These are phyloP conservation scores for Colletotrichum orchidophilum DNA, from an alignment of 2,329 filamentous ascomycete genomes.

Conservation along the genomic window DNA sequence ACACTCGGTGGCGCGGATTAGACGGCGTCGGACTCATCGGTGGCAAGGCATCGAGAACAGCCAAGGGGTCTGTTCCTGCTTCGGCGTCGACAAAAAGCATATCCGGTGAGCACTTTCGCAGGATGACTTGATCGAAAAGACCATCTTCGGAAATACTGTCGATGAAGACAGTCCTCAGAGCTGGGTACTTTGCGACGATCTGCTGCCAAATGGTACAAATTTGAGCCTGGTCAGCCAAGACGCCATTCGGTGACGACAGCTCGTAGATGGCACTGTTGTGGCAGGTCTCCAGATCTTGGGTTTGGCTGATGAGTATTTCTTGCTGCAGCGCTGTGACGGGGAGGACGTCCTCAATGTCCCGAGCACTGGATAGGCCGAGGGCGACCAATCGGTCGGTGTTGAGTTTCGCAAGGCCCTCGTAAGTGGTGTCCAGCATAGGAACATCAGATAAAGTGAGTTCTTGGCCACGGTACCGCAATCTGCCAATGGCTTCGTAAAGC, in stretches of 20 bases:
- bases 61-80: slow-evolving; percentile 47
- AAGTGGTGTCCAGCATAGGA: slow-evolving; percentile 57
- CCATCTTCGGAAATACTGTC: slow-evolving; percentile 59
- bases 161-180: slow-evolving; percentile 61
- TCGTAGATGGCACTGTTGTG: slow-evolving; percentile 59
- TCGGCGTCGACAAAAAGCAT: slow-evolving; percentile 64
- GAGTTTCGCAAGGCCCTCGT: slow-evolving; percentile 55
- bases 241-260: slow-evolving; percentile 49
- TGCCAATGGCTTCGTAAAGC: slow-evolving; percentile 54
- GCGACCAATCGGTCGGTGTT: slow-evolving; percentile 52
- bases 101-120: slow-evolving; percentile 56
- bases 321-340: slow-evolving; percentile 60
- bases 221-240: slow-evolving; percentile 51
- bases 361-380: slow-evolving; percentile 51
- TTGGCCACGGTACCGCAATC: slow-evolving; percentile 51
- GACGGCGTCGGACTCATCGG: slow-evolving; percentile 47
- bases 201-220: slow-evolving; percentile 61
- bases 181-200: slow-evolving; percentile 54
- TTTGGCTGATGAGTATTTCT: slow-evolving; percentile 58
- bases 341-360: slow-evolving; percentile 59
- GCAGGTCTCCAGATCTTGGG: slow-evolving; percentile 50
- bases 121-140: slow-evolving; percentile 60
- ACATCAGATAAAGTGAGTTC: slow-evolving; percentile 61
- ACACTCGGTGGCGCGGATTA: slow-evolving; percentile 59
- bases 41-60: slow-evolving; percentile 53